phyloP scores from a whole-genome alignment of 495 filamentous ascomycete genomes.

The Hypoxylon trugodes region DNA sequence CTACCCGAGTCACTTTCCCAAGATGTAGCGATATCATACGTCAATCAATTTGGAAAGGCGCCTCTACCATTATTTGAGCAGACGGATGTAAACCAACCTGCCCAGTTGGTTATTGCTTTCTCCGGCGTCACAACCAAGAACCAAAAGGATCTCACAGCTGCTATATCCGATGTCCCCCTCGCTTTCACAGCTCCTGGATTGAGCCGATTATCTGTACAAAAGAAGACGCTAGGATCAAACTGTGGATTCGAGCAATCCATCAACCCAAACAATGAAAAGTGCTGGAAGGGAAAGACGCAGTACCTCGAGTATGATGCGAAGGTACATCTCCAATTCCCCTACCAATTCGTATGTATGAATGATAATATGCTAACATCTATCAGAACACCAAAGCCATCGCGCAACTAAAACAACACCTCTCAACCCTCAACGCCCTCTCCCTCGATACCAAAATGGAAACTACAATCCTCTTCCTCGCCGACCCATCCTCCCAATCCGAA shows the following conservation, averaged over 20 bases:
- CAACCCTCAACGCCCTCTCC: slow-evolving; percentile 46
- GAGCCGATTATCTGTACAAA: slow-evolving; percentile 47
- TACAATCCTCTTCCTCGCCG: slow-evolving; percentile 52
- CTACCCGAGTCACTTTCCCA: slow-evolving; percentile 48
- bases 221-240: slow-evolving; percentile 41
- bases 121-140: slow-evolving; percentile 54
- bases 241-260: slow-evolving; percentile 53
- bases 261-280: slow-evolving; percentile 52
- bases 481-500: slow-evolving; percentile 37
- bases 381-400: slow-evolving; percentile 45
- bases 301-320: slow-evolving; percentile 56
- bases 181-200: slow-evolving; percentile 54
- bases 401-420: slow-evolving; percentile 44
- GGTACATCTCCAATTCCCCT: slow-evolving; percentile 38
- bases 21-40: slow-evolving; percentile 50
- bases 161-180: slow-evolving; percentile 45
- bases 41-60: slow-evolving; percentile 53
- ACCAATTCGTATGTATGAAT: too few species aligned
- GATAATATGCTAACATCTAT: neutral
- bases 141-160: slow-evolving; percentile 41
- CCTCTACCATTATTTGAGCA: slow-evolving; percentile 52
- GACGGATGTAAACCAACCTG: slow-evolving; percentile 40
- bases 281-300: slow-evolving; percentile 56
- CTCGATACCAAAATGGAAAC: slow-evolving; percentile 52
- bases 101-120: slow-evolving; percentile 60